Evolutionary conservation across 2,329 filamentous ascomycete genomes (phyloP), one percentile per base, ranked within the genome.

Genomic region (Aureobasidium vineae): DNA sequence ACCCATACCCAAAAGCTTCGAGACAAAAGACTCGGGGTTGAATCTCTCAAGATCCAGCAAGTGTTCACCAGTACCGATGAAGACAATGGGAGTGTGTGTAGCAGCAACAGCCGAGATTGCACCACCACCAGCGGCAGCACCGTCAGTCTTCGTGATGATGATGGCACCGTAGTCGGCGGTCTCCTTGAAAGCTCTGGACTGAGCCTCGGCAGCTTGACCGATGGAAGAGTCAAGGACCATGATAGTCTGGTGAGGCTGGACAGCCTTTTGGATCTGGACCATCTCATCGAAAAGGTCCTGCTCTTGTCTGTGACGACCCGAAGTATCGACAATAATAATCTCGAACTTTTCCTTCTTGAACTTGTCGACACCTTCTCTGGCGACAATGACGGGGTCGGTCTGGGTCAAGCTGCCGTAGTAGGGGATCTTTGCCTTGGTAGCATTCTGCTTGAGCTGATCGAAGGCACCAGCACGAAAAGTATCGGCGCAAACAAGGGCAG

Each of bases 331-430:
- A 69, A 99, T 98, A 74, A 99, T 99, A 71, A 99, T 89, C 79
- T 99, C 95, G 76, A 99, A 99, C 56, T 88, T 86, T 81, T 99
- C 95, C 83, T 97, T 98, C 82, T 97, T 97, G 84, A 99, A 99
- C 79, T 98, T 96, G 54, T 97, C 92, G 38, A 99, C 95, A 80
- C 95, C 95, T 72, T 97, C 93, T n/a, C 88, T 86, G 0, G 95
- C 94, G 21, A 99, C 95, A 6, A 92, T 88, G 0, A 94, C 92
- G 0, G 95, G 95, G 75, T 99, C 95, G 8, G 93, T 97, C 80
- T 99, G 92, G 2, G 94, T 99, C 70, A 99, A 83, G 66, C 91
- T 96, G 73, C 95, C 95, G 77, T 96, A 99, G 84, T 99, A 99
- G 11, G 95, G 95, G 63, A 99, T 98, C 82, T 98, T 98, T 60